These are phyloP conservation scores for Anisogramma anomala DNA, from an alignment of 2,329 filamentous ascomycete genomes.

Conservation along the genomic window DNA sequence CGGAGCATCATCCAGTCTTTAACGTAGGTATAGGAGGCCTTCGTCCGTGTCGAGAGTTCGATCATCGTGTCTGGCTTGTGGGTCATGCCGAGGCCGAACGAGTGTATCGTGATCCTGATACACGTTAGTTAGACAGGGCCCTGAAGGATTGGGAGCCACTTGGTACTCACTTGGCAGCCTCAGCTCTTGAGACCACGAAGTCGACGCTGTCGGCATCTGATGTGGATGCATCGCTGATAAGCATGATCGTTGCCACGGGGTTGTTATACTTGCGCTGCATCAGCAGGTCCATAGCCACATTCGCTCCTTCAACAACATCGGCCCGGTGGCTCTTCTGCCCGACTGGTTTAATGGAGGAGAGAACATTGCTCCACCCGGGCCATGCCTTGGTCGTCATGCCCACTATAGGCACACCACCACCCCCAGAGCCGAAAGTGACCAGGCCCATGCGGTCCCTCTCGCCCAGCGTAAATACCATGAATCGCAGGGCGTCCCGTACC, in stretches of 20 bases:
- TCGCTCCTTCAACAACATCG: slow-evolving; percentile 94
- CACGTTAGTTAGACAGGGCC: slow-evolving; percentile 22
- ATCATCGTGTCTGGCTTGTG: slow-evolving; percentile 99
- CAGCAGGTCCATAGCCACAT: slow-evolving; percentile 93
- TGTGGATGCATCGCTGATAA: slow-evolving; percentile 95
- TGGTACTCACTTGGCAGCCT: slow-evolving; percentile 76
- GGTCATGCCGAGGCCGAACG: slow-evolving; percentile 89
- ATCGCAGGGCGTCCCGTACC: slow-evolving; percentile 80
- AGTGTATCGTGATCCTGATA: slow-evolving; percentile 80
- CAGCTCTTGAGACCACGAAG: slow-evolving; percentile 91
- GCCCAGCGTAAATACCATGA: slow-evolving; percentile 80
- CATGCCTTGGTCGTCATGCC: slow-evolving; percentile 95
- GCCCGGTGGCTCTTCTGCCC: slow-evolving; percentile 94
- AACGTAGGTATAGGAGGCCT: slow-evolving; percentile 94
- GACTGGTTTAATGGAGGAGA: slow-evolving; percentile 80
- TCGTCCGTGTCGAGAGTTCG: slow-evolving; percentile 86
- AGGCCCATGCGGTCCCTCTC: slow-evolving; percentile 93
- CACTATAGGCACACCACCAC: slow-evolving; percentile 87
- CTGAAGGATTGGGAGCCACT: background rate
- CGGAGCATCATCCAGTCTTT: slow-evolving; percentile 99
- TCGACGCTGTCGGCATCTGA: slow-evolving; percentile 92
- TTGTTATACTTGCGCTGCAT: slow-evolving; percentile 98
- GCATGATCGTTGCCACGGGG: slow-evolving; percentile 83
- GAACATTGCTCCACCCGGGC: slow-evolving; percentile 78
- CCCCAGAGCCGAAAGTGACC: slow-evolving; percentile 91